Evolutionary conservation across 345 rosid genomes (phyloP).

Genomic region (Hirschfeldia incana): DNA sequence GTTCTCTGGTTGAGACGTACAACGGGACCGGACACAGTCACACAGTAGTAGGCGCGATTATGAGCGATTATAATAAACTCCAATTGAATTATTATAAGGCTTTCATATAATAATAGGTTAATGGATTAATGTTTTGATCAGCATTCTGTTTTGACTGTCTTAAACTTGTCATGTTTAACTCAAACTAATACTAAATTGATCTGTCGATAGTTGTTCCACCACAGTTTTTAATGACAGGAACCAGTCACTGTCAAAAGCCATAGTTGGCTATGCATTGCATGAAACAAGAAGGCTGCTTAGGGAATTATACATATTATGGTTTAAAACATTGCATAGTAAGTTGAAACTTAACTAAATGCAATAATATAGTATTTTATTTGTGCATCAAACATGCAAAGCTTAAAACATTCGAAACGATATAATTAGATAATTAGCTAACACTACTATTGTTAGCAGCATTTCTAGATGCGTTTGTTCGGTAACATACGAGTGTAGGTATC

Average conservation of each 20-base stretch:
- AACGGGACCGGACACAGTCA: not conserved
- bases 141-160: not conserved
- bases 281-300: not conserved
- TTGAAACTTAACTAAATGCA: not conserved
- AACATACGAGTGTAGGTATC: slow-evolving; percentile 42
- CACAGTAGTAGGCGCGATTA: not conserved
- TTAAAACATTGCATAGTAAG: not conserved
- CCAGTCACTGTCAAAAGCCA: not conserved
- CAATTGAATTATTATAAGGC: not conserved
- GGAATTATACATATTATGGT: not conserved
- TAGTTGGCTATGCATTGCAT: not conserved
- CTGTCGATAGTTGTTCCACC: not conserved
- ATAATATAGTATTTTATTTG: not conserved
- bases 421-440: not conserved
- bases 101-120: not conserved
- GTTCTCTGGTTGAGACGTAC: not conserved
- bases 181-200: not conserved
- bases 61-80: not conserved
- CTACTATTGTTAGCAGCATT: not conserved
- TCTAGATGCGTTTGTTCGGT: not conserved
- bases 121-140: not conserved
- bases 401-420: not conserved
- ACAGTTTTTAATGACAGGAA: not conserved
- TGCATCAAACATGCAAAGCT: not conserved
- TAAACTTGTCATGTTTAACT: not conserved